Evolutionary conservation across 768 basidiomycete genomes (phyloP), one percentile per base, ranked within the genome.

Genomic region (Termitomyces sp.): DNA sequence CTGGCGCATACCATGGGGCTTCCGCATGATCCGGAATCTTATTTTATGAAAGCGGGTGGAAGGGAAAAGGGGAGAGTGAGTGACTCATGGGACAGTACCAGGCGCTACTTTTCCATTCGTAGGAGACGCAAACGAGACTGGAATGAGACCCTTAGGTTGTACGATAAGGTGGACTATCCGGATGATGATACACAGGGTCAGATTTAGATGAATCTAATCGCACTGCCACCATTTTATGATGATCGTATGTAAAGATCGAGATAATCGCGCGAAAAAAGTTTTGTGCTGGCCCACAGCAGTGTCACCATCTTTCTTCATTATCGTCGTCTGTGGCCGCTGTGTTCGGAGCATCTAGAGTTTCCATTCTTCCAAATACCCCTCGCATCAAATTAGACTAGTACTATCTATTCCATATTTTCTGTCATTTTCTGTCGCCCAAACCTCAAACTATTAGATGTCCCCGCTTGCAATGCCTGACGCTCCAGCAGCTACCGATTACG

Each of bases 61-160:
- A 76, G 68, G 67, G 82, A 92, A 66, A 91, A 92, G 70, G 89
- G 91, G 0, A 78, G 89, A 27, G 83, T 89, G 43, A 71, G 77
- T 58, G 82, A 84, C 13, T 65, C 68, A 7, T 91, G 90, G 91
- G 88, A 88, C 60, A 86, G 87, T 59, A 77, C 79, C 30, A 75
- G 83, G 39, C 80, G 84, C 63, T 94, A 93, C 66, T 94, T 94
- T 67, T 93, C 91, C 20, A 76, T 94, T 56, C 82, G 80, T 57
- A 75, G 91, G 60, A 74, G 92, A 65, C 76, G 91, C 62, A 94
- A 94, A 72, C 81, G 91, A 62, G 93, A 94, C 65, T 94, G 93
- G 92, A 92, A 92, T 64, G 92, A 94, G 73, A 91, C 87, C 5
- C 72, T 94, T 46, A 77, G 91, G 47, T 71, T 91, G 55, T 93